A percentile compares a stretch with the other conserved stretches of the same genome.
These are phyloP conservation scores for Scheffersomyces insectosa DNA, from an alignment of 1,139 yeast species.

Conservation along the genomic window DNA sequence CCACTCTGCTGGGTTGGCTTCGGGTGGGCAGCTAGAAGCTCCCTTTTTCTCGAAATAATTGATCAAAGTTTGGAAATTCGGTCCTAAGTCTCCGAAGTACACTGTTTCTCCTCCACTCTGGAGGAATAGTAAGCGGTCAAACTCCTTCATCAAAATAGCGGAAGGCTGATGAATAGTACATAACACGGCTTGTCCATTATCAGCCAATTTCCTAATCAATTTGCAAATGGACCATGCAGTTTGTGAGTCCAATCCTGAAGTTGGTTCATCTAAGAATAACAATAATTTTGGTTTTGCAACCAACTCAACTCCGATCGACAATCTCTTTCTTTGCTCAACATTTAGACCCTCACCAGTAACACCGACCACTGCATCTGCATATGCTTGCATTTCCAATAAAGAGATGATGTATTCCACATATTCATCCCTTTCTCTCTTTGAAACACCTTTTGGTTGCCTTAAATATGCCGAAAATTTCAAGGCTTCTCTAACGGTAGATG, in stretches of 20 bases:
- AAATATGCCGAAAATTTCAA: conserved; percentile 36
- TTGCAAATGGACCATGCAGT: conserved; percentile 48
- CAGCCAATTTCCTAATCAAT: conserved; percentile 43
- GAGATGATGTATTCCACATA: conserved; percentile 39
- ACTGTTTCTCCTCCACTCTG: conserved; percentile 66
- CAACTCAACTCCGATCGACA: conserved; percentile 41
- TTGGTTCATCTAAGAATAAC: conserved; percentile 37
- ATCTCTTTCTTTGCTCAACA: conserved; percentile 39
- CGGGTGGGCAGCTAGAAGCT: conserved; percentile 40
- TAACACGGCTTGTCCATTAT: conserved; percentile 44
- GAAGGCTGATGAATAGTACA: conserved; percentile 48
- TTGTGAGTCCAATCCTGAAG: conserved; percentile 45
- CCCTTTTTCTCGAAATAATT: conserved; percentile 61
- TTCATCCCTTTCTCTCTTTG: conserved; percentile 31
- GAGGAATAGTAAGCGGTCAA: conserved; percentile 37
- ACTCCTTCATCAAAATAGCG: conserved; percentile 38
- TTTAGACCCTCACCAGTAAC: conserved; percentile 42
- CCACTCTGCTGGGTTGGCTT: conserved; percentile 59
- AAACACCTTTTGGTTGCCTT: conserved; percentile 32
- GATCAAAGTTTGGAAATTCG: conserved; percentile 45
- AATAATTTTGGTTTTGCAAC: conserved; percentile 41
- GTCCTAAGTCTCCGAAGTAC: conserved; percentile 79
- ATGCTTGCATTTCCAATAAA: conserved; percentile 36
- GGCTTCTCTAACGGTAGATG: conserved; percentile 43
- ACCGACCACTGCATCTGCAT: conserved; percentile 41